These are phyloP conservation scores for Aquilaria yunnanensis DNA, from an alignment of 345 rosid species.

Conservation along the genomic window DNA sequence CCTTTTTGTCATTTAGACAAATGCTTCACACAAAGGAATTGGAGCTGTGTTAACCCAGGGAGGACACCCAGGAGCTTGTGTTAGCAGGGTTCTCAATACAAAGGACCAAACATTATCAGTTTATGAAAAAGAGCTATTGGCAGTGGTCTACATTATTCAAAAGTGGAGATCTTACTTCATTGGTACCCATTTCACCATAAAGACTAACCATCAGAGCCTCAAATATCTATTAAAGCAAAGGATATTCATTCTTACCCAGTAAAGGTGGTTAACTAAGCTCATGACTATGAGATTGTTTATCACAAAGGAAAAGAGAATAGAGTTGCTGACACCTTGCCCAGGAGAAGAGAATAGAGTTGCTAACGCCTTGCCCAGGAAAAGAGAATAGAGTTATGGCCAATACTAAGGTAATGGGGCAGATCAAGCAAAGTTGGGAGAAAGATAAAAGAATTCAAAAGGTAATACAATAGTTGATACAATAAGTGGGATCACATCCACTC, in stretches of 20 bases:
- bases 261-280: neutral
- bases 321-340: too few relatives aligned
- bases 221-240: neutral
- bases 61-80: neutral
- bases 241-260: neutral
- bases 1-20: neutral
- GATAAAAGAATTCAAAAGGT: too few relatives aligned
- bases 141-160: too few relatives aligned
- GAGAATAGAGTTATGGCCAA: too few relatives aligned
- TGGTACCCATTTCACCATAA: too few relatives aligned
- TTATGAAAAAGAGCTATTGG: neutral
- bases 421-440: too few relatives aligned
- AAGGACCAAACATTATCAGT: neutral
- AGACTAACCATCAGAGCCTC: neutral
- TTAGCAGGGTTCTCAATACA: neutral
- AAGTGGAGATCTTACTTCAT: too few relatives aligned
- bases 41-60: too few relatives aligned
- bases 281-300: neutral
- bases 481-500: too few relatives aligned
- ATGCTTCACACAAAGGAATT: neutral
- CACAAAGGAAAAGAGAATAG: neutral
- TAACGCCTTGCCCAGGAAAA: neutral
- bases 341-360: too few relatives aligned
- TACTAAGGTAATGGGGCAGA: too few relatives aligned
- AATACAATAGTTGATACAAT: too few relatives aligned